Evolutionary conservation across 148 eudicot genomes (phyloP).

Genomic region (Vaccinium vitisidaea): DNA sequence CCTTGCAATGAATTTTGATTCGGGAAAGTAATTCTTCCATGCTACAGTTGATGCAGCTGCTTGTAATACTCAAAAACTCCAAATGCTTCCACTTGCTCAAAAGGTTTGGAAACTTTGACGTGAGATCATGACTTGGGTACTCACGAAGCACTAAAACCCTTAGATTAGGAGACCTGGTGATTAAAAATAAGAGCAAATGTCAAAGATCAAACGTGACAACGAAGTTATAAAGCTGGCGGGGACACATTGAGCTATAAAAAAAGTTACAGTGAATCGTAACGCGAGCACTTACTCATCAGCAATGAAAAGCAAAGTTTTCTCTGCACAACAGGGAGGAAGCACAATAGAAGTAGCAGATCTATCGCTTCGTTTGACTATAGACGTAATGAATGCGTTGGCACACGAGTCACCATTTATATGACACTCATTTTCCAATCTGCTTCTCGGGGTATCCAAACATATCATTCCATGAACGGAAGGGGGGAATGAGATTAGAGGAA

Average conservation of each 20-base stretch:
- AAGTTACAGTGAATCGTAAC: too few relatives aligned
- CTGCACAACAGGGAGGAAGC: background rate
- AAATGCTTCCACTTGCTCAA: conserved; percentile 3
- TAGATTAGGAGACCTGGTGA: background rate
- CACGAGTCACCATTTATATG: background rate
- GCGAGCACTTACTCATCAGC: background rate
- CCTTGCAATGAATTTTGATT: conserved; percentile 1
- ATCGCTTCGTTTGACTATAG: background rate
- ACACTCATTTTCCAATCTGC: background rate
- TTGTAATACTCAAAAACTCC: background rate
- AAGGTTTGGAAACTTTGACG: background rate
- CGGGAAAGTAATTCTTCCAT: background rate
- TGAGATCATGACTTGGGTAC: background rate
- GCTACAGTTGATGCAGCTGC: too few relatives aligned
- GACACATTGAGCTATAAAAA: too few relatives aligned
- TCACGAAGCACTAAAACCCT: background rate
- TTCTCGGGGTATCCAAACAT: too few relatives aligned
- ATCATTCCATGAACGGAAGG: too few relatives aligned
- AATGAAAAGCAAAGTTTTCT: background rate
- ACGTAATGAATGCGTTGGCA: background rate
- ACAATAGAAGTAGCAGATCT: background rate
- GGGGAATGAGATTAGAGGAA: background rate
- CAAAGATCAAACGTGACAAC: background rate
- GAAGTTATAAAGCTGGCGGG: too few relatives aligned
- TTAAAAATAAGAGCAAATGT: background rate